Evolutionary conservation across 2,329 filamentous ascomycete genomes (phyloP).

Genomic region (Pseudogymnoascus sp.): DNA sequence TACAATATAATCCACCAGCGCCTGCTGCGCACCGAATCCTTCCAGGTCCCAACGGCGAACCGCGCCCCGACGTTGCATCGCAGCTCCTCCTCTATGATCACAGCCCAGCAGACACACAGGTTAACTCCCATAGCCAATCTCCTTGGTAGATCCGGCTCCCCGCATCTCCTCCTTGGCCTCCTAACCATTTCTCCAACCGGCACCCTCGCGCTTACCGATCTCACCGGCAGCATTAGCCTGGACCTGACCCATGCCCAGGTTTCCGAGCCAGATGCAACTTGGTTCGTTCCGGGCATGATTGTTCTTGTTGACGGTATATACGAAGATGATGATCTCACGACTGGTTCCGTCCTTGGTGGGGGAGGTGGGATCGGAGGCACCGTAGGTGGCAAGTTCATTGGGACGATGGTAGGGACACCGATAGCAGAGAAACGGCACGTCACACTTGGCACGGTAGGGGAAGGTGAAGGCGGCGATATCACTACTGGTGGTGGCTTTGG

Average conservation of each 20-base stretch:
- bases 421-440: slow-evolving; percentile 77
- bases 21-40: slow-evolving; percentile 84
- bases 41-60: slow-evolving; percentile 65
- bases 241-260: slow-evolving; percentile 74
- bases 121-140: slow-evolving; percentile 77
- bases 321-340: slow-evolving; percentile 75
- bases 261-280: slow-evolving; percentile 77
- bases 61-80: slow-evolving; percentile 47
- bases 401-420: slow-evolving; percentile 83
- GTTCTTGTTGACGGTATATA: slow-evolving; percentile 94
- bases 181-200: slow-evolving; percentile 75
- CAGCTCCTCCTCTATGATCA: slow-evolving; percentile 46
- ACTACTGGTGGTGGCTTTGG: slow-evolving; percentile 77
- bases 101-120: slow-evolving; percentile 62
- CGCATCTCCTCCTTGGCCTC: slow-evolving; percentile 80
- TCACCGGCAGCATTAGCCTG: slow-evolving; percentile 79
- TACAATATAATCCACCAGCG: slow-evolving; percentile 91
- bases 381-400: slow-evolving; percentile 86
- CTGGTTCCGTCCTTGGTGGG: slow-evolving; percentile 62
- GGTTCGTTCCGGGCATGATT: slow-evolving; percentile 94
- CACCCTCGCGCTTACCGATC: slow-evolving; percentile 71
- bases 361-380: slow-evolving; percentile 79
- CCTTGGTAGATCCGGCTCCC: slow-evolving; percentile 70
- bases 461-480: slow-evolving; percentile 40
- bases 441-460: slow-evolving; percentile 62